Evolutionary conservation across 192 early-diverging fungal species (phyloP).

Genomic region (Paraglomus occultum): DNA sequence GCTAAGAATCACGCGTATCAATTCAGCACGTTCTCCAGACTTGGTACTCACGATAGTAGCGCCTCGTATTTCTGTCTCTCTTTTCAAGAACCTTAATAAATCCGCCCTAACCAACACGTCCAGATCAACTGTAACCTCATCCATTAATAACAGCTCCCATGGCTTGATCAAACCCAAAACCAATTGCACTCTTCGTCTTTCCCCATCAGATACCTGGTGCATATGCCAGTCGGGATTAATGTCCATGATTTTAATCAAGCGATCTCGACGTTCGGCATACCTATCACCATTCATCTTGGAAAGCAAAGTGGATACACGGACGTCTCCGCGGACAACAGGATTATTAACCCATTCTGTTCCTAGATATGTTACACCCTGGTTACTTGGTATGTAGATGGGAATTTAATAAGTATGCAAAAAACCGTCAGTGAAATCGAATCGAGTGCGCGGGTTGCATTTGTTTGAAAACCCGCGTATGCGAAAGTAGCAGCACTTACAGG

Average conservation of each 20-base stretch:
- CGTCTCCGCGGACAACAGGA: constrained; percentile 65
- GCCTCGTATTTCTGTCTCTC: constrained; percentile 58
- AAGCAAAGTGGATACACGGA: constrained; percentile 63
- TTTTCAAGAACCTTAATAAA: constrained; percentile 61
- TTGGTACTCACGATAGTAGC: constrained; percentile 56
- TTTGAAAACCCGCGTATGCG: neutral
- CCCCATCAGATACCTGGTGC: constrained; percentile 73
- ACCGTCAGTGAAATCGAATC: neutral
- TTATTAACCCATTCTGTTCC: constrained; percentile 82
- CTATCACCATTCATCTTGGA: constrained; percentile 61
- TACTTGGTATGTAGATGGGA: neutral
- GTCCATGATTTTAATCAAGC: constrained; percentile 69
- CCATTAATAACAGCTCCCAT: constrained; percentile 66
- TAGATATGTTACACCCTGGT: constrained; percentile 65
- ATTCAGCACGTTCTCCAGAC: neutral
- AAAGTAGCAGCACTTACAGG: constrained; percentile 35
- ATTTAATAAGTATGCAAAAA: neutral
- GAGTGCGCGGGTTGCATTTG: constrained; percentile 7
- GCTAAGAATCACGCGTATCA: too few species aligned
- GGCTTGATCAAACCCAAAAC: constrained; percentile 71
- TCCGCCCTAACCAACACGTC: constrained; percentile 74
- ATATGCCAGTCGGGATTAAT: constrained; percentile 61
- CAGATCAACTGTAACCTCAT: constrained; percentile 81
- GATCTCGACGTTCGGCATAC: constrained; percentile 55
- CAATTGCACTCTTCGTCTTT: constrained; percentile 65